phyloP scores from a whole-genome alignment of 2,329 filamentous ascomycete genomes.

The Claviceps digitariae region DNA sequence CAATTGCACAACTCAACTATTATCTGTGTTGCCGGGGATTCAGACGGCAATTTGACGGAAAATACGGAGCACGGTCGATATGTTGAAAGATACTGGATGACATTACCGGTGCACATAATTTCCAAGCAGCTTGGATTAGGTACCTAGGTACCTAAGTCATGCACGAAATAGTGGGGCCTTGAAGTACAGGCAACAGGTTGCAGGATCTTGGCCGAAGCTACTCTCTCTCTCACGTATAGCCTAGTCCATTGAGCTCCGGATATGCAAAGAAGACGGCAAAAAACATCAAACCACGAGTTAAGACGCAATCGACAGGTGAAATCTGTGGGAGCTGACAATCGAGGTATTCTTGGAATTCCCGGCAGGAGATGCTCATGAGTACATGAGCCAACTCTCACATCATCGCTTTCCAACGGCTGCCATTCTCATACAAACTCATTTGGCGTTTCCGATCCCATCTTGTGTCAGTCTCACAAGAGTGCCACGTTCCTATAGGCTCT shows the following conservation, averaged over 20 bases:
- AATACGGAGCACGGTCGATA: background rate
- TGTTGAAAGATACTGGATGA: background rate
- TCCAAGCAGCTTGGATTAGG: background rate
- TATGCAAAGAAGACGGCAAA: slow-evolving; percentile 6
- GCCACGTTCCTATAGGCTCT: background rate
- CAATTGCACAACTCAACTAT: background rate
- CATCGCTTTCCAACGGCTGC: no score
- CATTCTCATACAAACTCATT: background rate
- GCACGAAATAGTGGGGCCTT: slow-evolving; percentile 4
- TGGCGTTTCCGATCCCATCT: background rate
- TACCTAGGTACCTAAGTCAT: background rate
- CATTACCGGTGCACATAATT: no score
- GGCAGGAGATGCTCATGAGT: background rate
- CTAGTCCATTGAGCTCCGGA: slow-evolving; percentile 5
- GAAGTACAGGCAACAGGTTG: slow-evolving; percentile 1
- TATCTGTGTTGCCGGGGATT: background rate
- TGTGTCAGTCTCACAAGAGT: background rate
- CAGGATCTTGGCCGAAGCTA: slow-evolving; percentile 6
- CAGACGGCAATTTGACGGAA: background rate
- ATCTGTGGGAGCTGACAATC: background rate
- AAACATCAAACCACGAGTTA: slow-evolving; percentile 1
- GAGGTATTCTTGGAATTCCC: background rate
- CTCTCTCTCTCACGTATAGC: slow-evolving; percentile 7
- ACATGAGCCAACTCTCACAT: background rate
- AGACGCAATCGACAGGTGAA: background rate